Base-by-base conservation (phyloP, 805 yeast species). In the Monosporozyma solicola region DNA sequence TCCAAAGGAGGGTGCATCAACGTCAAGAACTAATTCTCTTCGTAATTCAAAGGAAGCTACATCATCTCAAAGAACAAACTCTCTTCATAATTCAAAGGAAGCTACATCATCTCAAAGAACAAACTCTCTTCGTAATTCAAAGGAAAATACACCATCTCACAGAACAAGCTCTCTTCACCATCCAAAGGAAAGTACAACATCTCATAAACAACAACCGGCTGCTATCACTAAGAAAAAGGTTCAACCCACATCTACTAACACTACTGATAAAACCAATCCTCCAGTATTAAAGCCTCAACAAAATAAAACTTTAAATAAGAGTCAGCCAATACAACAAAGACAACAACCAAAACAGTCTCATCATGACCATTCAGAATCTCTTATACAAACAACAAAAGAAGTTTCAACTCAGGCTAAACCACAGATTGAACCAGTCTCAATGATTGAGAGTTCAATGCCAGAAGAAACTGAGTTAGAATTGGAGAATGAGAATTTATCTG, bases 381-480 rank as follows among this genome's bases (percentile, higher is more conserved):
- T n/a, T 7, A 13, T 6, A 13, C n/a, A 13, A 13, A 16, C 4
- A 35, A 4, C 37, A 32, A 32, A 13, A 32, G n/a, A 22, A 20
- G 9, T 16, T 20, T 15, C 43, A 22, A 5, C 33, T 7, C 39
- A 13, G 13, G 16, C 13, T 15, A 35, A 41, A 41, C 44, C 44
- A 20, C 27, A 25, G 20, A 41, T 25, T 6, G 44, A 41, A 7
- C 24, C 22, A 7, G 33, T 29, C 2, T 59, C 59, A n/a, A 48
- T 63, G 29, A 60, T 60, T 16, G 63, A 64, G 43, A 59, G 58
- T 32, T 51, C 59, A 13, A 50, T 63, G 43, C 53, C 56, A 27
- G 69, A 65, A 50, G 67, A 63, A 51, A 60, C 62, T 9, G 67
- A 60, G 47, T 57, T 51, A 22, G 66, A 63, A 47, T 48, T 61